Conservation (phyloP, 1,139 yeast genomes). For the Protomyces arabidopsidicola region DNA sequence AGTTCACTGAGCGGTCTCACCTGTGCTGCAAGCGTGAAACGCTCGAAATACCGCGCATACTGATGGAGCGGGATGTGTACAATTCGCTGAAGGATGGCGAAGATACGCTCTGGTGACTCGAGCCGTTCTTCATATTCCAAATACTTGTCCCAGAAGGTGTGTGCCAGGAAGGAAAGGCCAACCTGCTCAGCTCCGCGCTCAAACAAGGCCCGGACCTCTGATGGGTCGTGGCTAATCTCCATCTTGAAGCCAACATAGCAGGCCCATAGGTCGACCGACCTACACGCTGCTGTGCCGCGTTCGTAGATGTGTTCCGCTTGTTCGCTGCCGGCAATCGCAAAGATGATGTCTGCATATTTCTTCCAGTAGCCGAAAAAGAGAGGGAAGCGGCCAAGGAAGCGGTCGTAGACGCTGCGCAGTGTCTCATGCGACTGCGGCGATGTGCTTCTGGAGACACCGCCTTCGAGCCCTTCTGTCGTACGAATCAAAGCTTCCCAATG, state of each 20-base stretch:
- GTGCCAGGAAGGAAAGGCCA: conserved; percentile 70
- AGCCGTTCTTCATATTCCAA: conserved; percentile 51
- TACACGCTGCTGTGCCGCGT: conserved; percentile 51
- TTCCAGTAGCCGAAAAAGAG: conserved; percentile 74
- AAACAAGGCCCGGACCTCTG: conserved; percentile 44
- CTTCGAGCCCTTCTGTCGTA: conserved; percentile 40
- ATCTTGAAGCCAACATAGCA: conserved; percentile 56
- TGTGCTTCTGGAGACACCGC: conserved; percentile 49
- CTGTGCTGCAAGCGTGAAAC: conserved; percentile 37
- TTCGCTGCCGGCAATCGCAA: conserved; percentile 53
- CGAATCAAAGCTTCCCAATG: conserved; percentile 51
- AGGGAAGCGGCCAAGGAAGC: conserved; percentile 62
- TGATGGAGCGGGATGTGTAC: conserved; percentile 74
- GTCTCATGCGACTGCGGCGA: conserved; percentile 43
- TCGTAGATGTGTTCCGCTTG: conserved; percentile 51
- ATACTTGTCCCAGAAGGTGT: conserved; percentile 71
- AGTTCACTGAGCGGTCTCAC: conserved; percentile 36
- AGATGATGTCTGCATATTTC: conserved; percentile 65
- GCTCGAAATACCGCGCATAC: conserved; percentile 53
- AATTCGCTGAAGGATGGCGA: conserved; percentile 52
- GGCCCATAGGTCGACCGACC: conserved; percentile 71
- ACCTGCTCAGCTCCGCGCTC: conserved; percentile 58
- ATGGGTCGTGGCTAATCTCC: conserved; percentile 43
- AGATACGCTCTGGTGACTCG: conserved; percentile 42
- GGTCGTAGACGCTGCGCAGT: conserved; percentile 52